phyloP scores from a whole-genome alignment of 257 asterid genomes.

The Verbena officinalis region DNA sequence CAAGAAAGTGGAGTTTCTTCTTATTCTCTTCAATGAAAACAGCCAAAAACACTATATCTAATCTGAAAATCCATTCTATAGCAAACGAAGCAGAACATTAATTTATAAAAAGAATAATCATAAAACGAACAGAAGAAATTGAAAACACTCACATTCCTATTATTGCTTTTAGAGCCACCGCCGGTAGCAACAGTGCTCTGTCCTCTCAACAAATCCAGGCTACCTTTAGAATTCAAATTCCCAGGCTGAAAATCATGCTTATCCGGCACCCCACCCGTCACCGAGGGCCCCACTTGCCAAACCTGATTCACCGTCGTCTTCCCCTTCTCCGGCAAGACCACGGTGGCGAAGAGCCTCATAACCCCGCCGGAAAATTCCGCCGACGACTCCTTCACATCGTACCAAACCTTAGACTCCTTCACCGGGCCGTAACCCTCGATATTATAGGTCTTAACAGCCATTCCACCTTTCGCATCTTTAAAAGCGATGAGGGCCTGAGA shows the following conservation, averaged over 20 bases:
- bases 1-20: neutral
- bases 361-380: slow-evolving; percentile 47
- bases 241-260: slow-evolving; percentile 48
- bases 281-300: slow-evolving; percentile 73
- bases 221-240: slow-evolving; percentile 51
- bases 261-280: slow-evolving; percentile 48
- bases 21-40: too few species aligned
- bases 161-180: slow-evolving; percentile 49
- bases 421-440: slow-evolving; percentile 37
- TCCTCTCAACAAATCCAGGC: slow-evolving; percentile 58
- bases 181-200: slow-evolving; percentile 37
- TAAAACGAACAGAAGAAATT: neutral
- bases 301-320: slow-evolving; percentile 56
- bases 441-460: slow-evolving; percentile 58
- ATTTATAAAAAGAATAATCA: neutral
- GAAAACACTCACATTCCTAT: slow-evolving; percentile 62
- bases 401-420: slow-evolving; percentile 60
- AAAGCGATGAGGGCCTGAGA: slow-evolving; percentile 77
- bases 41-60: neutral
- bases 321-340: slow-evolving; percentile 60
- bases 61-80: neutral
- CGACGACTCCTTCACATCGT: slow-evolving; percentile 49
- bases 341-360: slow-evolving; percentile 62
- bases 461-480: slow-evolving; percentile 39
- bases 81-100: neutral